Evolutionary conservation across 208 protist species (phyloP).

Genomic region (Leptomonas seymouri): DNA sequence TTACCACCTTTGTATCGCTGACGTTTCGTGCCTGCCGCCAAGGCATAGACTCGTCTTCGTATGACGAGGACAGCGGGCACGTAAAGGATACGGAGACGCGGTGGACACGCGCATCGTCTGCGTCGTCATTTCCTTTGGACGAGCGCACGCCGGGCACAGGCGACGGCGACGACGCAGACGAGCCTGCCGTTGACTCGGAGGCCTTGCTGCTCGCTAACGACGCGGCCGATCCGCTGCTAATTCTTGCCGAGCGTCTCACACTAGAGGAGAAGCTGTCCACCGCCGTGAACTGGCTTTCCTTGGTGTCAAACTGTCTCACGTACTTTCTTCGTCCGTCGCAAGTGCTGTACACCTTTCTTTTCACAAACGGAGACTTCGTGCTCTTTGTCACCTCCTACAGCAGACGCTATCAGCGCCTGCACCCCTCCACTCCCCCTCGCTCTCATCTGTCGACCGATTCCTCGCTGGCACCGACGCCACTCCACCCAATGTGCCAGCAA

Average conservation of each 20-base stretch:
- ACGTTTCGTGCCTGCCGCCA: constrained; percentile 15
- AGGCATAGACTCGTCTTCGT: neutral
- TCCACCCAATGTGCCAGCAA: neutral
- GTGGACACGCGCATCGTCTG: neutral
- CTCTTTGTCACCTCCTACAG: constrained; percentile 35
- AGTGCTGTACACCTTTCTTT: constrained; percentile 63
- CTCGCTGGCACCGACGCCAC: neutral
- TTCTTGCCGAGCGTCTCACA: constrained; percentile 32
- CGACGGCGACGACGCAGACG: constrained; percentile 2
- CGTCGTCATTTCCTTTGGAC: neutral
- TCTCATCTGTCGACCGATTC: neutral
- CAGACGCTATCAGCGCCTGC: constrained; percentile 20
- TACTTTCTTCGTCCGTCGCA: constrained; percentile 62
- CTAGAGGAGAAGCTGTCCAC: constrained; percentile 36
- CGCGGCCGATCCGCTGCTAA: constrained; percentile 28
- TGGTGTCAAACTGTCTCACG: constrained; percentile 66
- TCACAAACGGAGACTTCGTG: constrained; percentile 51
- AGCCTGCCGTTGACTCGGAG: neutral
- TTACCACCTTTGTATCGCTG: constrained; percentile 18
- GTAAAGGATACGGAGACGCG: neutral
- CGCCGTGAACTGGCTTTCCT: constrained; percentile 45
- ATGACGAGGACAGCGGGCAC: neutral
- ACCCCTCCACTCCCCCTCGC: neutral
- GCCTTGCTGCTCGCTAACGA: neutral
- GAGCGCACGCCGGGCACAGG: neutral